These are phyloP conservation scores for Pulveroboletus frians DNA, from an alignment of 768 basidiomycete species.

Conservation along the genomic window DNA sequence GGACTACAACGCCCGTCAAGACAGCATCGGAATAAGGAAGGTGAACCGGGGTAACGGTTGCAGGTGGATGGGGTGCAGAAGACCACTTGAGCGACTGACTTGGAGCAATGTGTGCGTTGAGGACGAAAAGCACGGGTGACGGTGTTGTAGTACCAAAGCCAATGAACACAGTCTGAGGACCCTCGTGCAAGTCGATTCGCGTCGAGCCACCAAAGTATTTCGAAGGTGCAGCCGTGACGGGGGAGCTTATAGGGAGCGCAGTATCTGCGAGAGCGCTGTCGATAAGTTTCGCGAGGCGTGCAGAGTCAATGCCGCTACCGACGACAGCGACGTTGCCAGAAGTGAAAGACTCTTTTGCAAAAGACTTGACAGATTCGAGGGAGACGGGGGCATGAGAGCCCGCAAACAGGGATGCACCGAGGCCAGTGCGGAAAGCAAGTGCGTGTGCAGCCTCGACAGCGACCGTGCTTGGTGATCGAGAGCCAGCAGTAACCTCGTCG, in stretches of 20 bases:
- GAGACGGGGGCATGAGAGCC: conserved; percentile 60
- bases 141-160: conserved; percentile 75
- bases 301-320: conserved; percentile 79
- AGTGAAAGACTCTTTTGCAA: conserved; percentile 67
- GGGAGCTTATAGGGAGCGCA: conserved; percentile 32
- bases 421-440: conserved; percentile 90
- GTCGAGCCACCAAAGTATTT: conserved; percentile 84
- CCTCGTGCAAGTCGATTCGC: conserved; percentile 60
- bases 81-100: conserved; percentile 84
- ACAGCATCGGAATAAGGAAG: conserved; percentile 90
- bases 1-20: conserved; percentile 77
- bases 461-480: conserved; percentile 53
- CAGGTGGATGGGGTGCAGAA: conserved; percentile 49
- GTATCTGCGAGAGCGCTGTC: conserved; percentile 53
- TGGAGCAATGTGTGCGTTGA: conserved; percentile 77
- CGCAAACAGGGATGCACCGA: conserved; percentile 87
- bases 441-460: conserved; percentile 86
- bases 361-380: conserved; percentile 66
- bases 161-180: conserved; percentile 74
- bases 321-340: conserved; percentile 80
- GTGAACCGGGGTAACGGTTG: conserved; percentile 68
- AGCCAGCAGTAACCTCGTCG: conserved; percentile 61
- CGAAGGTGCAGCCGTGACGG: conserved; percentile 25
- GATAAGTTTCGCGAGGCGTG: conserved; percentile 65
- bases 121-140: conserved; percentile 70